phyloP scores from a whole-genome alignment of 78 protist genomes.

The Guillardia theta region DNA sequence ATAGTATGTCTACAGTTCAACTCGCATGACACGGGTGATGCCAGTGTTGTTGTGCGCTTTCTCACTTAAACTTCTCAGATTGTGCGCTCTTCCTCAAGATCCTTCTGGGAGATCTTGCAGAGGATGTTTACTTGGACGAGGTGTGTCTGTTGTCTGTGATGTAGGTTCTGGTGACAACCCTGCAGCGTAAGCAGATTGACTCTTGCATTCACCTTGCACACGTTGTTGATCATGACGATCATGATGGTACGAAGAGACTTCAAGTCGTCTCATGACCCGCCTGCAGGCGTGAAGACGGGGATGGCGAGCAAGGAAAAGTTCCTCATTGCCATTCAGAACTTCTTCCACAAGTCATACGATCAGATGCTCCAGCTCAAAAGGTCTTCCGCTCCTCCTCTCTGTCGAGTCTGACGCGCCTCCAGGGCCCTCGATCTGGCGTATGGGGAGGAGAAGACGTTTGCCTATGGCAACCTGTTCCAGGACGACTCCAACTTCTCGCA shows the following conservation, averaged over 20 bases:
- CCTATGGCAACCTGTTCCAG: background rate
- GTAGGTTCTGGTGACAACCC: background rate
- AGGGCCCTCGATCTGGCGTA: background rate
- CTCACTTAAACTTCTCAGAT: no score
- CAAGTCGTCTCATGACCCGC: background rate
- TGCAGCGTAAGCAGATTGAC: no score
- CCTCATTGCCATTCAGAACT: background rate
- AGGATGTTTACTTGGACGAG: background rate
- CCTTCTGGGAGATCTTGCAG: background rate
- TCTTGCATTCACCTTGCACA: background rate
- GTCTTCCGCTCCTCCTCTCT: no score
- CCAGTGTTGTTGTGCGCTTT: no score
- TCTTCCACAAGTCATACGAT: background rate
- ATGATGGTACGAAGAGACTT: background rate
- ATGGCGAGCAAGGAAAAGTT: background rate
- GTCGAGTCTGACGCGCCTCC: no score
- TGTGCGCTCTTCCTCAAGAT: background rate
- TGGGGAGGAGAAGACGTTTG: background rate
- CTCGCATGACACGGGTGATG: background rate
- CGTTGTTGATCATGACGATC: background rate
- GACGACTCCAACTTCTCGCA: background rate
- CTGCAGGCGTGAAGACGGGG: background rate
- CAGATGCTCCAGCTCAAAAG: background rate
- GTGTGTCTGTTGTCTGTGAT: background rate
- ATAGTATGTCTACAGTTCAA: background rate